Conservation (phyloP, 2,329 filamentous ascomycete species). For the Zymoseptoria passerinii region DNA sequence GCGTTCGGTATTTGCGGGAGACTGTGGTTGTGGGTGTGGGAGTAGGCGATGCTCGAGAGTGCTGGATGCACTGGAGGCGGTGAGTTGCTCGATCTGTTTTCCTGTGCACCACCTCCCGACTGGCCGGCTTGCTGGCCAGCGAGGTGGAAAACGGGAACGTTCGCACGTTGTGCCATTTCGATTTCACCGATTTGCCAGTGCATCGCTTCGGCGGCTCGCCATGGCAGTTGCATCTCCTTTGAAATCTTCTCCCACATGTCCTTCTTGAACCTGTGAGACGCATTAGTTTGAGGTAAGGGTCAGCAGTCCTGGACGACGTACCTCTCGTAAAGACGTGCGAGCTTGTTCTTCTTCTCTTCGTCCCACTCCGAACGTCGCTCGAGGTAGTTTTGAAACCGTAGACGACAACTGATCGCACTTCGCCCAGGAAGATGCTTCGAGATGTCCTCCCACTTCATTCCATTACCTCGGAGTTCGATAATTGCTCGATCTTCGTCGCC, state of each 20-base stretch:
- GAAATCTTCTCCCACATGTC: conserved; percentile 98
- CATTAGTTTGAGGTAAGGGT: conserved; percentile 5
- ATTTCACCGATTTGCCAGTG: conserved; percentile 92
- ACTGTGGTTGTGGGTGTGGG: conserved; percentile 28
- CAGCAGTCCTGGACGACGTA: conserved; percentile 39
- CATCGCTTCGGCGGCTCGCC: conserved; percentile 94
- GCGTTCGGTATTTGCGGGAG: conserved; percentile 26
- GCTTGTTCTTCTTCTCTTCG: conserved; percentile 94
- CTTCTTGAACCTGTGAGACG: conserved; percentile 72
- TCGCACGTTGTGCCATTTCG: conserved; percentile 89
- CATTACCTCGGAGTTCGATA: conserved; percentile 78
- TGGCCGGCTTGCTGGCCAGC: conserved; percentile 24
- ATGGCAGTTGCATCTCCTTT: conserved; percentile 89
- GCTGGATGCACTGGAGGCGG: conserved; percentile 14
- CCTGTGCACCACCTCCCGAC: conserved; percentile 12
- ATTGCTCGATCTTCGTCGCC: conserved; percentile 87
- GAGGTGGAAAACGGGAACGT: conserved; percentile 72
- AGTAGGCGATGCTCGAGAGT: conserved; percentile 13
- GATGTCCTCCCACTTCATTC: conserved; percentile 99
- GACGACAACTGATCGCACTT: conserved; percentile 85
- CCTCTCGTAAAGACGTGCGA: conserved; percentile 91
- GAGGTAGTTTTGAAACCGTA: conserved; percentile 96
- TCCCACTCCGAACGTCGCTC: conserved; percentile 92
- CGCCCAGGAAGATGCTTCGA: conserved; percentile 82
- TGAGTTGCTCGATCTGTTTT: conserved; percentile 21